Conservation (phyloP, 352 stramenopile genomes). For the Phytophthora kernoviae region DNA sequence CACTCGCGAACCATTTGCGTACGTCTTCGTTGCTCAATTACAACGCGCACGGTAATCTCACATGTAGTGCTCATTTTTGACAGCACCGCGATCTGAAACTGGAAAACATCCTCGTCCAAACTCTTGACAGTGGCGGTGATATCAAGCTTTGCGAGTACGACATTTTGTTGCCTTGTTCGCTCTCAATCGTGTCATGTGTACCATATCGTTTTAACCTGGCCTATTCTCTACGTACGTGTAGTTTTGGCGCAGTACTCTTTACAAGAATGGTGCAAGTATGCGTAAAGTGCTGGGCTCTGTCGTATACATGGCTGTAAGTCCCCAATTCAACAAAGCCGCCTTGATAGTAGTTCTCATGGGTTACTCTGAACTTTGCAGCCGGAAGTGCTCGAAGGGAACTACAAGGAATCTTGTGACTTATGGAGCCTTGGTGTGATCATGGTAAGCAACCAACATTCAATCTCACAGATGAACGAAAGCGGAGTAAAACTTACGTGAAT, state of each 20-base stretch:
- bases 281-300: constrained; percentile 79
- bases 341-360: background rate
- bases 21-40: constrained; percentile 14
- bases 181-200: too few relatives aligned
- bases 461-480: background rate
- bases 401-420: constrained; percentile 76
- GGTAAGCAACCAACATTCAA: constrained; percentile 27
- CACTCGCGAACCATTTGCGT: constrained; percentile 85
- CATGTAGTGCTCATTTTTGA: background rate
- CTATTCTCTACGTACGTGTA: constrained; percentile 50
- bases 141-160: constrained; percentile 87
- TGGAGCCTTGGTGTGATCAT: constrained; percentile 88
- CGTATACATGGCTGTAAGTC: constrained; percentile 83
- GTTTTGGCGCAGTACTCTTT: constrained; percentile 84
- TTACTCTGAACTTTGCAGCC: constrained; percentile 37
- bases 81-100: constrained; percentile 86
- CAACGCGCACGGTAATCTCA: background rate
- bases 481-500: background rate
- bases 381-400: constrained; percentile 73
- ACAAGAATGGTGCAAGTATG: constrained; percentile 79
- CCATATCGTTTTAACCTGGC: constrained; percentile 35
- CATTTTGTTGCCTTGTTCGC: background rate
- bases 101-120: constrained; percentile 83
- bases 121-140: constrained; percentile 44
- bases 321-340: background rate